Percentiles rank a stretch among this genome's conserved stretches.
Evolutionary conservation across 2,329 filamentous ascomycete species (phyloP).

Genomic region (Penicillium vulpinum): DNA sequence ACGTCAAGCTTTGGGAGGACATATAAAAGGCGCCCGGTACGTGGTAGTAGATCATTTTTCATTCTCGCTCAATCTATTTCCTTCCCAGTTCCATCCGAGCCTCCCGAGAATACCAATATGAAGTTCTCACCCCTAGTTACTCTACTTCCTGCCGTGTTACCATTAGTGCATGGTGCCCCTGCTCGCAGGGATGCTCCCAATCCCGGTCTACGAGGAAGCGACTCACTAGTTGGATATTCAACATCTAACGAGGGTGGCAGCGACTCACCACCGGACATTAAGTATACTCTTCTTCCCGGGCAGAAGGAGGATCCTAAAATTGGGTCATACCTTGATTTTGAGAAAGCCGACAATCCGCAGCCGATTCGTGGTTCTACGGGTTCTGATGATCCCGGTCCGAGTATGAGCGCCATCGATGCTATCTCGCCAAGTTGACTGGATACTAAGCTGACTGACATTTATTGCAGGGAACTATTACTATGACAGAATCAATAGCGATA

Average conservation of each 20-base stretch:
- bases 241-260: conserved; percentile 37
- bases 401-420: conserved; percentile 25
- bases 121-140: conserved; percentile 8
- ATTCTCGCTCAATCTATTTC: neutral
- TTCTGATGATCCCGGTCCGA: conserved; percentile 55
- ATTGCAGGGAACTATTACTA: conserved; percentile 47
- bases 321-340: conserved; percentile 57
- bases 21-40: neutral
- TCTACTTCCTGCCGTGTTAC: conserved; percentile 11
- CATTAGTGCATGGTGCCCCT: conserved; percentile 25
- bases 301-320: conserved; percentile 54
- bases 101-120: conserved; percentile 5
- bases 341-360: conserved; percentile 53
- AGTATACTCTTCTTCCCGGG: conserved; percentile 49
- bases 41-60: neutral
- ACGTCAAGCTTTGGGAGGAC: neutral
- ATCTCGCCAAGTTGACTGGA: neutral
- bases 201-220: conserved; percentile 31
- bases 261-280: conserved; percentile 38
- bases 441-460: neutral
- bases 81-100: too few relatives aligned
- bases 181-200: conserved; percentile 20
- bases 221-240: conserved; percentile 42
- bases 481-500: conserved; percentile 57
- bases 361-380: conserved; percentile 56